Percentiles rank a stretch among this genome's conserved stretches.
Evolutionary conservation across 257 asterid genomes (phyloP).

Genomic region (Nicotiana paniculata): DNA sequence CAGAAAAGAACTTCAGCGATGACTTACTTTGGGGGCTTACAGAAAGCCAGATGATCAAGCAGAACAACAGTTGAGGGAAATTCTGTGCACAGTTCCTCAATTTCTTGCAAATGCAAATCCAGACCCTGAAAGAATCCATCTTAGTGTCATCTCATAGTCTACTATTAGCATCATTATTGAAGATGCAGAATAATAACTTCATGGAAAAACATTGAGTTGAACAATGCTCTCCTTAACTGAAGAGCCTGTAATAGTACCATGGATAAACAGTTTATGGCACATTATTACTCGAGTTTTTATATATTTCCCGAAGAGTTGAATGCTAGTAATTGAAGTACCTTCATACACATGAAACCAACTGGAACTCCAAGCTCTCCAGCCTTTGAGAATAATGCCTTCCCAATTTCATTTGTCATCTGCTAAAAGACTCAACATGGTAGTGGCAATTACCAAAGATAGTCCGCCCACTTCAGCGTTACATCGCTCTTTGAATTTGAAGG

Average conservation of each 20-base stretch:
- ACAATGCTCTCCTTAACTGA: neutral
- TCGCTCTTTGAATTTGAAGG: neutral
- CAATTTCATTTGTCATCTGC: conserved; percentile 84
- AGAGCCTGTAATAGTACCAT: neutral
- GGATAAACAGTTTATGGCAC: neutral
- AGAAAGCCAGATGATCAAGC: conserved; percentile 74
- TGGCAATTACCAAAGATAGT: neutral
- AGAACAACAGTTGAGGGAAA: conserved; percentile 71
- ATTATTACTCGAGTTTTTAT: neutral
- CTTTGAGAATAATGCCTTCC: conserved; percentile 67
- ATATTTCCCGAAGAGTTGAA: neutral
- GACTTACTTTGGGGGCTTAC: conserved; percentile 82
- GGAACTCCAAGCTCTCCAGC: conserved; percentile 85
- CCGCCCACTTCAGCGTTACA: neutral
- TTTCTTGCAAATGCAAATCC: conserved; percentile 60
- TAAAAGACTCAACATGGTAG: neutral
- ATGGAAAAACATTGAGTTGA: neutral
- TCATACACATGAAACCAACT: conserved; percentile 90
- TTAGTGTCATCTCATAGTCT: neutral
- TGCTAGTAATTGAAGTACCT: conserved; percentile 33
- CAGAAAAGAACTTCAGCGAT: neutral
- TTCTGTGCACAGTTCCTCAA: conserved; percentile 63
- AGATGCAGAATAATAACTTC: neutral
- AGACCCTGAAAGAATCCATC: conserved; percentile 50
- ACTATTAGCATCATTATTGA: neutral